These are phyloP conservation scores for Coemansia umbellata DNA, from an alignment of 192 early-diverging fungal species.

Conservation along the genomic window DNA sequence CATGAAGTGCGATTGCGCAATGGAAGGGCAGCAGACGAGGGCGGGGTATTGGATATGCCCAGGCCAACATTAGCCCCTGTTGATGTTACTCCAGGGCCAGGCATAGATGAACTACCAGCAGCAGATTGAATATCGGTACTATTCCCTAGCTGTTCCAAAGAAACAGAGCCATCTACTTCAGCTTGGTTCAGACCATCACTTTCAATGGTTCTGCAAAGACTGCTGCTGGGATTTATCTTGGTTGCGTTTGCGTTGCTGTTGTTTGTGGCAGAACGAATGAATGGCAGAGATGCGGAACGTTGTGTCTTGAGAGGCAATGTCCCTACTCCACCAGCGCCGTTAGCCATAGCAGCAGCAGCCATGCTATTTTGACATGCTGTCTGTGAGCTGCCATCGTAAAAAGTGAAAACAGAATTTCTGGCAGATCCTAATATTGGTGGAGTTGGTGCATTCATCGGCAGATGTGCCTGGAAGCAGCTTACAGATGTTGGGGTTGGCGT, in stretches of 20 bases:
- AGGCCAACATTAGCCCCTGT: constrained; percentile 9
- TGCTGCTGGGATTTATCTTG: constrained; percentile 30
- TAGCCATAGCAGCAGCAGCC: constrained; percentile 4
- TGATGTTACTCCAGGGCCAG: no score
- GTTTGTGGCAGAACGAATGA: constrained; percentile 20
- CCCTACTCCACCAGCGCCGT: constrained; percentile 2
- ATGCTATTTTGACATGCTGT: background rate
- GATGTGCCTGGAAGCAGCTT: background rate
- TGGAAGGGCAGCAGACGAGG: constrained; percentile 17
- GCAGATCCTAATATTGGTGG: constrained; percentile 19
- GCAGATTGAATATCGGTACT: no score
- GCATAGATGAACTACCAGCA: no score
- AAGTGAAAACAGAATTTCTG: constrained; percentile 21
- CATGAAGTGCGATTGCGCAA: constrained; percentile 42
- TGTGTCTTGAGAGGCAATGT: constrained; percentile 41
- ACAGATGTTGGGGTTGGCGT: constrained; percentile 44
- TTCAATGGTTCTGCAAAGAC: constrained; percentile 30
- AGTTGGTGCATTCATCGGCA: background rate
- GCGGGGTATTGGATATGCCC: constrained; percentile 29
- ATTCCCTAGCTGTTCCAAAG: background rate
- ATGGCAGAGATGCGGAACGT: constrained; percentile 49
- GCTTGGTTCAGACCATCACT: background rate
- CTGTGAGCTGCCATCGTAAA: constrained; percentile 15
- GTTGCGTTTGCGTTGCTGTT: background rate
- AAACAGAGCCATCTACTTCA: background rate